Evolutionary conservation across 2,329 filamentous ascomycete species (phyloP), one percentile per base, ranked within the genome.

Genomic region (Diaporthe citrichinensis): DNA sequence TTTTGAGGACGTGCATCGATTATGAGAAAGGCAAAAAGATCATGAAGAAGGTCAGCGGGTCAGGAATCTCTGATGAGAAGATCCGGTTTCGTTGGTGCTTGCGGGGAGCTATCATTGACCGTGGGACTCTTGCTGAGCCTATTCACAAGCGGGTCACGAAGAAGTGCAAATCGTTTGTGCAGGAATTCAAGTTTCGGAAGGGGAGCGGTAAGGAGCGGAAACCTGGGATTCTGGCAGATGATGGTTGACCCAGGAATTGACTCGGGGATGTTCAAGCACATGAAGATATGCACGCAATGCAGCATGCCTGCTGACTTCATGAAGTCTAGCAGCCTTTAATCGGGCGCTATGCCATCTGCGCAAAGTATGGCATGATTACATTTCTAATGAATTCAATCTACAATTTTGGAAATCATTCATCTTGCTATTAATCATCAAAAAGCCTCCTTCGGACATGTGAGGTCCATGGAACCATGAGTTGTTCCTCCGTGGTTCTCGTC

Each of bases 1-100:
- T 69, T 10, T 36, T 69, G n/a, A 41, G 14, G 10, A 3, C 65
- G 2, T 69, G 65, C 34, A 39, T 14, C 20, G 4, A 15, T 1
- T 55, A 9, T 25, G 25, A 55, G 14, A 4, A 15, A 41, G 65
- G 65, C 9, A 39, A 28, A 3, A 68, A 4, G 14, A 39, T 68
- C 31, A 68, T 68, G 65, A 34, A 49, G 4, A 68, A 68, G 65
- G 20, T 68, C 12, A 68, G 65, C 31, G 65, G 65, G 1, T 25
- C n/a, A 8, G 65, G 23, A 53, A 53, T 12, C n/a, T 68, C 49
- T 20, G 46, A 53, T 14, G n/a, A 5, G 3, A 17, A 25, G 1
- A 28, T 53, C 15, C 31, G 15, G 25, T 69, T 69, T 10, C 65
- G 65, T 9, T 69, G 65, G 65, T 69, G 46, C 31, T 31, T 69